Evolutionary conservation across 345 rosid genomes (phyloP).

Genomic region (Durio zibethinus): DNA sequence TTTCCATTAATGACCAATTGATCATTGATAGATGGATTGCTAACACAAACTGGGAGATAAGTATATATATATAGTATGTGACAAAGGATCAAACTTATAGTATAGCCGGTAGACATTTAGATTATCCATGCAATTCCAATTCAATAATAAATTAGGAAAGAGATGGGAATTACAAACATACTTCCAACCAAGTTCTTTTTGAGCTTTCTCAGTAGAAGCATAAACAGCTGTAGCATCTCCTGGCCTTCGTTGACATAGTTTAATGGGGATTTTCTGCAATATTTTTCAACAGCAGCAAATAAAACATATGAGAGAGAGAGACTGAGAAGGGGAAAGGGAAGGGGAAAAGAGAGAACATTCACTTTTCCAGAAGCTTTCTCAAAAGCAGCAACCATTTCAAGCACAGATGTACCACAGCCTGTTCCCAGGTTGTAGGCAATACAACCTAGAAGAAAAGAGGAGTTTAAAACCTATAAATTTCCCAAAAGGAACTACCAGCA

Average conservation of each 20-base stretch:
- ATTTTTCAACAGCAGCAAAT: conserved; percentile 2
- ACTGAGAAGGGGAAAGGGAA: background rate
- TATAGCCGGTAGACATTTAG: background rate
- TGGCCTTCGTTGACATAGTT: conserved; percentile 76
- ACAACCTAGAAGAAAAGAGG: conserved; percentile 52
- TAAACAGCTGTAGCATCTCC: conserved; percentile 94
- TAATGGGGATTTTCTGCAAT: conserved; percentile 77
- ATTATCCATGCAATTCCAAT: background rate
- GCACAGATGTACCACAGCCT: conserved; percentile 78
- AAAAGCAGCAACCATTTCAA: conserved; percentile 92
- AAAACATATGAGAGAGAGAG: background rate
- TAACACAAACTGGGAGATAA: background rate
- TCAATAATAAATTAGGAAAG: background rate
- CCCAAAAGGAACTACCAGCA: background rate
- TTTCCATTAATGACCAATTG: background rate
- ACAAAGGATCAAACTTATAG: background rate
- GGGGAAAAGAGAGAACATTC: background rate
- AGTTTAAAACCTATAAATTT: background rate
- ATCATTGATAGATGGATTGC: background rate
- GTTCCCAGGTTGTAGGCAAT: conserved; percentile 86
- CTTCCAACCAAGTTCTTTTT: conserved; percentile 92
- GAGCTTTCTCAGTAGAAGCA: conserved; percentile 73
- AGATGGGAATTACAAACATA: conserved; percentile 29
- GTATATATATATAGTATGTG: background rate
- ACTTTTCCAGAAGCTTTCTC: conserved; percentile 94